These are phyloP conservation scores for Chytriomyces sp. DNA, from an alignment of 192 early-diverging fungal genomes.

Conservation along the genomic window DNA sequence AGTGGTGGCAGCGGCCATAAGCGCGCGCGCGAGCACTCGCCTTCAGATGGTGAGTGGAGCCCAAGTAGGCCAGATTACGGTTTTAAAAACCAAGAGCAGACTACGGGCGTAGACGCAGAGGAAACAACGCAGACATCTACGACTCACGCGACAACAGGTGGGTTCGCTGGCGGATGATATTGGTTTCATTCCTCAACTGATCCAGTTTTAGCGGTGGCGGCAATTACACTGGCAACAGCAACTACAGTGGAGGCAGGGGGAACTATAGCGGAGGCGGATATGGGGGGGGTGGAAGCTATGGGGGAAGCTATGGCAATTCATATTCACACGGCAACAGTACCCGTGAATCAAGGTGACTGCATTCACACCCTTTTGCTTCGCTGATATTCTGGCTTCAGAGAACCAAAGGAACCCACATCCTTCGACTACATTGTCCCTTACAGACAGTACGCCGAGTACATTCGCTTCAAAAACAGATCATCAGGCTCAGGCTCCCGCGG, in stretches of 20 bases:
- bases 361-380: not conserved
- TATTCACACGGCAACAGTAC: not conserved
- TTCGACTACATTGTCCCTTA: slow-evolving; percentile 72
- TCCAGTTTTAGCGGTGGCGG: not conserved
- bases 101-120: not conserved
- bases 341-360: not conserved
- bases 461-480: slow-evolving; percentile 8
- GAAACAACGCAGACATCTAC: not conserved
- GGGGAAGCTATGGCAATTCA: not conserved
- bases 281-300: not conserved
- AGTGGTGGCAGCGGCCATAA: not conserved
- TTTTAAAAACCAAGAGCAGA: too few species aligned
- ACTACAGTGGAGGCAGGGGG: not conserved
- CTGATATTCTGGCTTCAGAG: not conserved
- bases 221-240: not conserved
- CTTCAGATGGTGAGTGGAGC: not conserved
- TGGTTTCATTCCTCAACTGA: not conserved
- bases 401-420: slow-evolving; percentile 66
- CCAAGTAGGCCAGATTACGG: too few species aligned
- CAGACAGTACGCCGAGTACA: slow-evolving; percentile 32
- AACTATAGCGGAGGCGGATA: not conserved
- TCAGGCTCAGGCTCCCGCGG: slow-evolving; percentile 40
- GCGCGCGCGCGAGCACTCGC: not conserved
- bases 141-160: not conserved
- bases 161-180: not conserved